These are phyloP conservation scores for Eimeria tenella DNA, from an alignment of 169 alveolate species.

Conservation along the genomic window DNA sequence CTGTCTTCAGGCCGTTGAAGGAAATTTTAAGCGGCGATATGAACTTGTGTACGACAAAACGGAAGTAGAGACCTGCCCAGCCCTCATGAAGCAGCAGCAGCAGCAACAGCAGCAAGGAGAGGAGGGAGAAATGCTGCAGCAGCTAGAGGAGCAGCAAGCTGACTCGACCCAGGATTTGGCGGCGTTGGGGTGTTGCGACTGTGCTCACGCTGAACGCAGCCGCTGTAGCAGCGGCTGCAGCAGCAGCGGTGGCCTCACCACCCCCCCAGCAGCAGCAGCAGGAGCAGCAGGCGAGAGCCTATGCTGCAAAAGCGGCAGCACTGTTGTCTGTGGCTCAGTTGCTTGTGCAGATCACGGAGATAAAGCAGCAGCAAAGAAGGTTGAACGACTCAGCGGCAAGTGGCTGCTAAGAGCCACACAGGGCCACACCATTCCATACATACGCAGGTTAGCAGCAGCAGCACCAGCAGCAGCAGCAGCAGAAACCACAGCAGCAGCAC, in stretches of 20 bases:
- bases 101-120: constrained; percentile 48
- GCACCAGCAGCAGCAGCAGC: neutral
- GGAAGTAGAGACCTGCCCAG: constrained; percentile 42
- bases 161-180: neutral
- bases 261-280: neutral
- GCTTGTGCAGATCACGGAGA: constrained; percentile 14
- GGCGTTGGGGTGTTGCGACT: too few relatives aligned
- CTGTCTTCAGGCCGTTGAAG: constrained; percentile 40
- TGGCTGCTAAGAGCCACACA: constrained; percentile 79
- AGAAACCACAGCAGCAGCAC: too few relatives aligned
- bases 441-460: constrained; percentile 45
- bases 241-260: neutral
- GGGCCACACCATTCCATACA: constrained; percentile 71
- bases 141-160: constrained; percentile 24
- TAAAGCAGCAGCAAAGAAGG: constrained; percentile 42
- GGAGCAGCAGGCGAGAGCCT: neutral
- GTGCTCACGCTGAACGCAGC: neutral
- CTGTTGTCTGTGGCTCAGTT: neutral
- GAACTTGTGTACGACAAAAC: constrained; percentile 60
- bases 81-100: constrained; percentile 6
- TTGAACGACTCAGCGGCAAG: constrained; percentile 43
- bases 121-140: neutral
- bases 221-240: neutral
- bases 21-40: constrained; percentile 69
- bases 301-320: neutral